A percentile compares a stretch with the other conserved stretches of the same genome.
These are phyloP conservation scores for Funneliformis geosporum DNA, from an alignment of 192 early-diverging fungal species.

Conservation along the genomic window DNA sequence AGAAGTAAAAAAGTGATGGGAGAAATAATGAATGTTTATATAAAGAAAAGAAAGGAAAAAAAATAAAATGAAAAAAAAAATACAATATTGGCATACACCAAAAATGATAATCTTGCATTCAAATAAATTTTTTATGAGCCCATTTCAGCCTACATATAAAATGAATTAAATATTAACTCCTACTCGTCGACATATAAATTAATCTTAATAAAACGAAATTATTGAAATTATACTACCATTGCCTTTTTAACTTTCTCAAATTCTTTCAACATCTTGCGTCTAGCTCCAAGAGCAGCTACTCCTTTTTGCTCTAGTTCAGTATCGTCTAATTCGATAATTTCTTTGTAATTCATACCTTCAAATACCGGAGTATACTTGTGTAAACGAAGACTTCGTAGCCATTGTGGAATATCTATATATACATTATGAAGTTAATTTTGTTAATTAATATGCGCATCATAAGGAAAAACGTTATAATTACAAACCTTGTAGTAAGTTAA, in stretches of 20 bases:
- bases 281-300: constrained; percentile 90
- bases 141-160: neutral
- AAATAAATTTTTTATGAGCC: neutral
- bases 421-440: neutral
- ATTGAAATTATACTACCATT: constrained; percentile 23
- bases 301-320: constrained; percentile 79
- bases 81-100: neutral
- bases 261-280: constrained; percentile 95
- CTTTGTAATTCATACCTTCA: constrained; percentile 83
- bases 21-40: constrained; percentile 1
- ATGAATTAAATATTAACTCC: neutral
- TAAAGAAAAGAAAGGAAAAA: neutral
- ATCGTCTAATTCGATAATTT: constrained; percentile 85
- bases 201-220: neutral
- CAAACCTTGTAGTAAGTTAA: constrained; percentile 71
- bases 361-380: constrained; percentile 96
- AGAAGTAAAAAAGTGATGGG: neutral
- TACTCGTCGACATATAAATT: neutral
- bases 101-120: neutral
- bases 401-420: constrained; percentile 82
- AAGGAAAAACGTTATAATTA: neutral
- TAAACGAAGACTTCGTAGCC: constrained; percentile 88
- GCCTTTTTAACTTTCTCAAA: constrained; percentile 77
- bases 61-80: neutral
- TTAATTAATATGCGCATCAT: neutral